phyloP scores from a whole-genome alignment of 345 rosid genomes.

The Euphorbia tirucalli region DNA sequence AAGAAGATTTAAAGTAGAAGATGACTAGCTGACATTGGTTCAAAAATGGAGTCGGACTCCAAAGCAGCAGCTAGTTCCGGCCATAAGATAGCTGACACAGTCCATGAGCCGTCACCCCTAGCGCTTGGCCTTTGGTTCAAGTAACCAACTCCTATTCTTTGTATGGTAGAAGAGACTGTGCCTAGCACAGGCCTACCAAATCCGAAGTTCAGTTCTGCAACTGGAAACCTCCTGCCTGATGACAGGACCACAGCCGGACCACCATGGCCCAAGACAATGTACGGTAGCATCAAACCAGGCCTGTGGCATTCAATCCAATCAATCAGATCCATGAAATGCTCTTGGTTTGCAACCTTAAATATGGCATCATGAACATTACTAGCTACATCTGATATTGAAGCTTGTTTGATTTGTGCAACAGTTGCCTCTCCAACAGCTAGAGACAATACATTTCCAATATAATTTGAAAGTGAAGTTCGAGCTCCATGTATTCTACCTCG shows the following conservation, averaged over 20 bases:
- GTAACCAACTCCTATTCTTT: conserved; percentile 68
- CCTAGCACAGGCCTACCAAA: conserved; percentile 71
- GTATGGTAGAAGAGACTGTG: conserved; percentile 53
- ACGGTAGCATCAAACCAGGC: conserved; percentile 79
- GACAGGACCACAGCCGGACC: conserved; percentile 78
- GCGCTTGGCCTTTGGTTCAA: conserved; percentile 81
- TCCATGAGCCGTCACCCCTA: conserved; percentile 70
- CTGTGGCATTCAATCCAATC: conserved; percentile 86
- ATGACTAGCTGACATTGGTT: conserved; percentile 58
- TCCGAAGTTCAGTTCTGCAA: conserved; percentile 71
- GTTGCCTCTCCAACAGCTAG: conserved; percentile 62
- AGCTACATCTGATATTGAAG: conserved; percentile 56
- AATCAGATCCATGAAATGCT: conserved; percentile 72
- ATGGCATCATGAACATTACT: conserved; percentile 53
- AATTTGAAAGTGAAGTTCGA: conserved; percentile 40
- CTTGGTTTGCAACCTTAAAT: conserved; percentile 47
- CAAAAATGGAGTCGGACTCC: conserved; percentile 71
- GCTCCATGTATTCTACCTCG: conserved; percentile 42
- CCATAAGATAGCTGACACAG: conserved; percentile 70
- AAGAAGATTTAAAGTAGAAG: conserved; percentile 39
- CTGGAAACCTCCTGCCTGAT: conserved; percentile 69
- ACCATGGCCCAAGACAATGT: conserved; percentile 56
- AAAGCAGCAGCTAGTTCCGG: conserved; percentile 62
- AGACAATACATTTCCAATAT: conserved; percentile 79
- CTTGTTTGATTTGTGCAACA: conserved; percentile 42